Conservation (phyloP, 2,329 filamentous ascomycete genomes). For the Thielaviopsis euricoi region DNA sequence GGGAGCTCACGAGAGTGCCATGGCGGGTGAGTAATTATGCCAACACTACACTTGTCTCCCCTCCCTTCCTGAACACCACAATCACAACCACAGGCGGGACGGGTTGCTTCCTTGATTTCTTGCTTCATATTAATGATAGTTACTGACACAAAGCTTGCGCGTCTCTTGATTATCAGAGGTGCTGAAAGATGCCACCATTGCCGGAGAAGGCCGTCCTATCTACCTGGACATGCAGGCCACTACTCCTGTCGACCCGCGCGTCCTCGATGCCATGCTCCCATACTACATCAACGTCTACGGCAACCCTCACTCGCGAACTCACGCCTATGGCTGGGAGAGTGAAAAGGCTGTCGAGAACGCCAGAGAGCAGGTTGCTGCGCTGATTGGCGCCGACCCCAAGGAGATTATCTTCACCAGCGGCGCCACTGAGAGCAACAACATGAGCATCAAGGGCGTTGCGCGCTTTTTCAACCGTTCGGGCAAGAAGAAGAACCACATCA, state of each 20-base stretch:
- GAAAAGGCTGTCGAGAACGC: slow-evolving; percentile 87
- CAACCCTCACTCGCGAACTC: slow-evolving; percentile 92
- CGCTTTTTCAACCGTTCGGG: slow-evolving; percentile 83
- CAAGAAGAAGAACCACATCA: slow-evolving; percentile 98
- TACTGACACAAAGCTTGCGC: neutral
- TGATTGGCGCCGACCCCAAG: slow-evolving; percentile 90
- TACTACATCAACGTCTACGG: slow-evolving; percentile 88
- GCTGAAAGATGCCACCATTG: slow-evolving; percentile 76
- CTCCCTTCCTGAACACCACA: slow-evolving; percentile 16
- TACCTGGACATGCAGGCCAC: slow-evolving; percentile 98
- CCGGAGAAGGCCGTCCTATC: slow-evolving; percentile 89
- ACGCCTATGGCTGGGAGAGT: slow-evolving; percentile 97
- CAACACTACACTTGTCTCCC: slow-evolving; percentile 7
- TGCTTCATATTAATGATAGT: neutral
- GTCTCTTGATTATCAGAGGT: slow-evolving; percentile 36
- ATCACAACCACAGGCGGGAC: neutral
- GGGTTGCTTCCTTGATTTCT: too few relatives aligned
- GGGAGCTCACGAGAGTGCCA: slow-evolving; percentile 10
- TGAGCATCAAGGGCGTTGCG: slow-evolving; percentile 97
- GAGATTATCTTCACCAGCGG: slow-evolving; percentile 98
- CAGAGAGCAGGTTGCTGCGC: slow-evolving; percentile 61
- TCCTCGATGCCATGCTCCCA: slow-evolving; percentile 91
- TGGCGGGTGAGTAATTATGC: slow-evolving; percentile 9
- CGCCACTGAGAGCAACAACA: slow-evolving; percentile 97
- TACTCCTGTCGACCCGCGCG: slow-evolving; percentile 83